phyloP scores from a whole-genome alignment of 768 basidiomycete genomes.

The Pleurotus eryngii region DNA sequence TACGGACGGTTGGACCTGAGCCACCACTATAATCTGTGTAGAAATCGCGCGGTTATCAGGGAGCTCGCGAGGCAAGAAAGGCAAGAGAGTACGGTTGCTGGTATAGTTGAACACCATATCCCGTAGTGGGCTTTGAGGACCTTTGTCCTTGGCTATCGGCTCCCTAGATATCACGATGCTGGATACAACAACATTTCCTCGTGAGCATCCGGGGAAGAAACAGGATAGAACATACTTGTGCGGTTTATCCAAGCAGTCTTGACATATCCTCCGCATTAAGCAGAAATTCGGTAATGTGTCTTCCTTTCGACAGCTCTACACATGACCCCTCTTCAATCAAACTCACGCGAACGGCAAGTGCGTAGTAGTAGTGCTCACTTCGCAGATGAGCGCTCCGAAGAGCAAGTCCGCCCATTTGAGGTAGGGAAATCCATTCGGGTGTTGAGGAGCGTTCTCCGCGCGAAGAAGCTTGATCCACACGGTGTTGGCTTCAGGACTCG shows the following conservation, averaged over 20 bases:
- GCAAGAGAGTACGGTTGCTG: background rate
- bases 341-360: background rate
- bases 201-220: background rate
- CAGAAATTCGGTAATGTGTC: background rate
- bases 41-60: background rate
- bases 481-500: slow-evolving; percentile 6
- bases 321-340: background rate
- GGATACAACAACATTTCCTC: background rate
- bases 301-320: background rate
- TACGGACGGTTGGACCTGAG: background rate
- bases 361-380: slow-evolving; percentile 11
- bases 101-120: background rate
- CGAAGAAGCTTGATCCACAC: slow-evolving; percentile 22
- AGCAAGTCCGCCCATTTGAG: slow-evolving; percentile 24
- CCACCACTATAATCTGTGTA: background rate
- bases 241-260: background rate
- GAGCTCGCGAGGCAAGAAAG: background rate
- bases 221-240: background rate
- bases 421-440: slow-evolving; percentile 20
- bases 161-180: slow-evolving; percentile 1
- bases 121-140: background rate
- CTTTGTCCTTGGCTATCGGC: background rate
- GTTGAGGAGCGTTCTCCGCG: slow-evolving; percentile 17
- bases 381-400: slow-evolving; percentile 16
- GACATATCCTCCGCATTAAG: background rate